Base-by-base conservation (phyloP, 2,329 filamentous ascomycete species). In the Aspergillus pseudoterreus region DNA sequence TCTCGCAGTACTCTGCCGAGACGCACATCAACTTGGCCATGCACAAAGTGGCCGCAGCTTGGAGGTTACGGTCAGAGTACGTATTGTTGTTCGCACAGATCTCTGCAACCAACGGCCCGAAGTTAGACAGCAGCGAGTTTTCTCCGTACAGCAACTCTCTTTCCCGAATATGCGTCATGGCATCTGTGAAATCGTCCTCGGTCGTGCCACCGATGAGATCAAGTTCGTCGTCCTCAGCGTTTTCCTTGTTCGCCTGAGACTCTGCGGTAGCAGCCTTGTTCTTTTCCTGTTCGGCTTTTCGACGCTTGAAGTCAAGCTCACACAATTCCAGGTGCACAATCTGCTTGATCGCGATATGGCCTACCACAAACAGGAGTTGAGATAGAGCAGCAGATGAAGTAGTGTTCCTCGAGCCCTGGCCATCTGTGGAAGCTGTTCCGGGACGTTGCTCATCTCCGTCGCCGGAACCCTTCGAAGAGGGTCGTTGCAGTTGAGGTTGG, bases 21-120 rank as follows among this genome's bases (percentile, higher is more conserved):
- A 99, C 92, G 66, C 95, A 99, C 95, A 99, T 99, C 54, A 99
- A 83, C 77, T 99, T 99, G 4, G 92, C 92, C 65, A 99, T 82
- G 67, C 94, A 99, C 8, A 99, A 78, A 0, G 94, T 96, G 10
- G 94, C 92, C 38, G 95, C 90, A 19, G 91, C 90, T 72, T 99
- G 94, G 10, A 99, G 82, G 51, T 90, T 90, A 57, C 88, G 86
- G 72, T 96, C 91, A 51, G 86, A 85, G 74, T 97, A 97, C 1
- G 86, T 85, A 5, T 91, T 96, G 72, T 95, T 97, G 72, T 95
- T 95, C 58, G 88, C 87, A 73, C 94, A 97, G 51, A 99, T 90
- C 67, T 99, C 94, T 10, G 88, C 85, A 3, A 96, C 94, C 50
- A 99, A 75, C 6, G 92, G 91, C 0, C 94, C 95, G 64, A 96